Evolutionary conservation across 2,329 filamentous ascomycete genomes (phyloP).

Genomic region (Clarireedia monteithiana): DNA sequence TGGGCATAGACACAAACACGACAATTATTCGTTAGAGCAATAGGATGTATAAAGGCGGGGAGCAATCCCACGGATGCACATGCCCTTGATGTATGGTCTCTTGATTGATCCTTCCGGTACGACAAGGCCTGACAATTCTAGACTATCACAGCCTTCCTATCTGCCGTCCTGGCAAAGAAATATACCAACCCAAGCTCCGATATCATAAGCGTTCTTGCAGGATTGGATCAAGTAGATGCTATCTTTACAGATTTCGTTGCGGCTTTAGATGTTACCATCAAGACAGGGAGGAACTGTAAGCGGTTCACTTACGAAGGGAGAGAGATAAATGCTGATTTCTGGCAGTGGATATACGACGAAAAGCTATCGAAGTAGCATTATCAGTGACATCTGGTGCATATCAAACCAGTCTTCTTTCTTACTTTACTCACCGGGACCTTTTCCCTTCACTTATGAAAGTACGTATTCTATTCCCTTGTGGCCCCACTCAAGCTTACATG

Average conservation of each 20-base stretch:
- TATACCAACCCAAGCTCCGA: constrained; percentile 95
- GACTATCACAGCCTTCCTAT: constrained; percentile 86
- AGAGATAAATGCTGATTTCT: constrained; percentile 22
- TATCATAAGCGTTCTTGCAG: constrained; percentile 82
- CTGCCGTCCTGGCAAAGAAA: constrained; percentile 73
- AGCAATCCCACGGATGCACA: constrained; percentile 59
- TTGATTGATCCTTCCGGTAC: constrained; percentile 1
- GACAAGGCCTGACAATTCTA: constrained; percentile 42
- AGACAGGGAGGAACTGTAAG: constrained; percentile 62
- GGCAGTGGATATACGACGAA: constrained; percentile 64
- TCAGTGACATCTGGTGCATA: constrained; percentile 90
- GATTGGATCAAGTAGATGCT: constrained; percentile 78
- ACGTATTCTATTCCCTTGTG: constrained; percentile 15
- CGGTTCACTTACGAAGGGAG: neutral
- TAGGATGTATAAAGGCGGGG: constrained; percentile 56
- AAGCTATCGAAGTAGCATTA: constrained; percentile 73
- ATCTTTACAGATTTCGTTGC: constrained; percentile 85
- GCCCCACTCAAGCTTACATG: constrained; percentile 9
- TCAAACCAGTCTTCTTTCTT: constrained; percentile 87
- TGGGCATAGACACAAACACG: constrained; percentile 26
- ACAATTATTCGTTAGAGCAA: constrained; percentile 68
- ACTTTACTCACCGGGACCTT: constrained; percentile 88
- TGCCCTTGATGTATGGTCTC: constrained; percentile 69
- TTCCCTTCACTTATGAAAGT: constrained; percentile 96
- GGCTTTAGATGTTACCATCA: constrained; percentile 74